Conservation (phyloP, 352 stramenopile species). For the Aphanomyces stellatus region DNA sequence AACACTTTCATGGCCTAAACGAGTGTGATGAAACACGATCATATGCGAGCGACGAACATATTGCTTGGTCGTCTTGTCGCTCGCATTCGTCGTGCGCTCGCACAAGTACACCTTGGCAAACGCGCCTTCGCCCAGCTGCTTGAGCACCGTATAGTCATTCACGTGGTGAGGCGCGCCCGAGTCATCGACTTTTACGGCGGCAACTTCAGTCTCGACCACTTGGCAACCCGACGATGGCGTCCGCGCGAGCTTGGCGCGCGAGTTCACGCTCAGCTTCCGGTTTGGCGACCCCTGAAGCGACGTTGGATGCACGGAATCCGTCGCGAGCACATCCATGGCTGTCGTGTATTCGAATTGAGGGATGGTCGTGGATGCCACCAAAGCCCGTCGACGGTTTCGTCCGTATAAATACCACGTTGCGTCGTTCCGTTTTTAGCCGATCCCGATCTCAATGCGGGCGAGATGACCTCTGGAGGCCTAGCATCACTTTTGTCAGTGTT, state of each 20-base stretch:
- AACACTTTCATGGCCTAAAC: constrained; percentile 27
- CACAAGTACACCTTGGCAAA: constrained; percentile 74
- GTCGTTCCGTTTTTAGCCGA: no score
- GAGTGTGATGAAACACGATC: neutral
- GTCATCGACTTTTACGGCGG: constrained; percentile 51
- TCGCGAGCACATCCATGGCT: no score
- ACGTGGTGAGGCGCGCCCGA: constrained; percentile 48
- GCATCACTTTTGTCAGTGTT: no score
- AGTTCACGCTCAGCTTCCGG: neutral
- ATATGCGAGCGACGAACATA: constrained; percentile 33
- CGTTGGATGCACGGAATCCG: no score
- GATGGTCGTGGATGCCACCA: no score
- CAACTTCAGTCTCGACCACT: constrained; percentile 60
- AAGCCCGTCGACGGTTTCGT: no score
- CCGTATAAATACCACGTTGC: no score
- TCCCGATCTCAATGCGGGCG: no score
- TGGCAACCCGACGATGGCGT: neutral
- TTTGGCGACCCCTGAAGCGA: no score
- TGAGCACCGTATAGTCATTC: constrained; percentile 57
- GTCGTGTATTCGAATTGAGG: no score
- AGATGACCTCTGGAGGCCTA: no score
- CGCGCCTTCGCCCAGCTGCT: constrained; percentile 54
- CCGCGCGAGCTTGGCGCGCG: neutral
- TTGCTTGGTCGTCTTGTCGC: constrained; percentile 24
- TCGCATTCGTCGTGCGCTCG: constrained; percentile 31